A percentile compares a stretch with the other conserved stretches of the same genome.
These are phyloP conservation scores for Phytophthora pisi DNA, from an alignment of 352 stramenopile genomes.

Conservation along the genomic window DNA sequence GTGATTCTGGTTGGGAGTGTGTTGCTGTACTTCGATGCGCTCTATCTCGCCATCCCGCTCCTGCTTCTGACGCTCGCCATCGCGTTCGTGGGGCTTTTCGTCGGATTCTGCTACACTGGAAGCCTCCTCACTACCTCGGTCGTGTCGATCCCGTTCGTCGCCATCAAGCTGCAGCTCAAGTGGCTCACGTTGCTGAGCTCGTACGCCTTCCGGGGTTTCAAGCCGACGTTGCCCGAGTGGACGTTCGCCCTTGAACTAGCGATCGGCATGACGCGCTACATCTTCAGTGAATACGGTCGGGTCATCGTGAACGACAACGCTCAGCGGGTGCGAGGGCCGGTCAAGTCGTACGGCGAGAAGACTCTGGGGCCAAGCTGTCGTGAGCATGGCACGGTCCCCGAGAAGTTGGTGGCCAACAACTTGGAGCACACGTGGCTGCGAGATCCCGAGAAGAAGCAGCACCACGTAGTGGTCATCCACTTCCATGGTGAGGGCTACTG, in stretches of 20 bases:
- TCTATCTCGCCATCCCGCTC: conserved; percentile 9
- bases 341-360: conserved; percentile 25
- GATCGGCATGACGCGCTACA: conserved; percentile 33
- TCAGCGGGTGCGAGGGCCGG: conserved; percentile 24
- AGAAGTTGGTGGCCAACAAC: conserved; percentile 27
- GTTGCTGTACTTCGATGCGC: conserved; percentile 13
- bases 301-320: conserved; percentile 22
- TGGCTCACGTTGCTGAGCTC: neutral
- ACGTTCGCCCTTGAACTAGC: conserved; percentile 39
- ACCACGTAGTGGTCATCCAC: conserved; percentile 44
- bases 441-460: conserved; percentile 11
- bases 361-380: conserved; percentile 18
- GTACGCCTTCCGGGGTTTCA: conserved; percentile 22
- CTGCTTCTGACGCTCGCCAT: neutral
- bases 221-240: conserved; percentile 35
- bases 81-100: neutral
- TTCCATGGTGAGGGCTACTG: conserved; percentile 47
- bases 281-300: conserved; percentile 33
- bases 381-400: conserved; percentile 18
- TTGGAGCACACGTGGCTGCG: conserved; percentile 48
- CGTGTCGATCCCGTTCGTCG: conserved; percentile 11
- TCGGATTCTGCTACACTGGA: conserved; percentile 9
- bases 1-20: conserved; percentile 8
- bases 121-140: neutral
- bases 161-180: conserved; percentile 20